Conservation (phyloP, 2,329 filamentous ascomycete genomes). For the Ascochyta viciae-villosae region DNA sequence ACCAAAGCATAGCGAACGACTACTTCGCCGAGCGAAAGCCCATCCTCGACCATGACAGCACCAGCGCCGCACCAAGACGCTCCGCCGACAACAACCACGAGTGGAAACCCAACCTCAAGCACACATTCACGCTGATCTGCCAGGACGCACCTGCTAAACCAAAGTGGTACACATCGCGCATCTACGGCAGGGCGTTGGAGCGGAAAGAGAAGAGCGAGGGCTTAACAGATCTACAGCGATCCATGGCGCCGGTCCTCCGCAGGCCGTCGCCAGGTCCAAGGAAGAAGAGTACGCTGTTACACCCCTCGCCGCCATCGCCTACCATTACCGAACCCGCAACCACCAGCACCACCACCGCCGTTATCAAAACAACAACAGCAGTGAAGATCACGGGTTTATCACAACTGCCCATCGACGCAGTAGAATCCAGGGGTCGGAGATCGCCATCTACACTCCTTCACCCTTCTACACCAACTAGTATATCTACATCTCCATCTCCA, state of each 20-base stretch:
- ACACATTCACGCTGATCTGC: conserved; percentile 21
- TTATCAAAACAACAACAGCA: too few species aligned
- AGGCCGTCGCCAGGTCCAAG: neutral
- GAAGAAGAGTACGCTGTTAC: conserved; percentile 5
- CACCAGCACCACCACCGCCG: too few species aligned
- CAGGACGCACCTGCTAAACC: conserved; percentile 1
- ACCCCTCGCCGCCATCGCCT: neutral
- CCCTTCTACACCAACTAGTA: neutral
- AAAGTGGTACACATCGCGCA: conserved; percentile 9
- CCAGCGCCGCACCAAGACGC: neutral
- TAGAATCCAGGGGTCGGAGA: neutral
- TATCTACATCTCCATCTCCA: too few species aligned
- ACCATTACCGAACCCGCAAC: too few species aligned
- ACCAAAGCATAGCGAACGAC: conserved; percentile 15
- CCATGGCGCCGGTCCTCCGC: conserved; percentile 17
- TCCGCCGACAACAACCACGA: conserved; percentile 8
- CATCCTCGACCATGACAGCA: neutral
- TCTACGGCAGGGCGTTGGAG: neutral
- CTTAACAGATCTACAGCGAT: conserved; percentile 3
- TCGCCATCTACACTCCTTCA: neutral
- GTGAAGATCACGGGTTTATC: too few species aligned
- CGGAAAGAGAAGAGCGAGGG: conserved; percentile 1
- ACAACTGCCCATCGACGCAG: too few species aligned
- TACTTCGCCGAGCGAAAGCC: neutral
- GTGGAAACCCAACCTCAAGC: conserved; percentile 31